Percentiles rank a stretch among this genome's conserved stretches.
phyloP scores from a whole-genome alignment of 139 green algal species.

The Closterium sp. region DNA sequence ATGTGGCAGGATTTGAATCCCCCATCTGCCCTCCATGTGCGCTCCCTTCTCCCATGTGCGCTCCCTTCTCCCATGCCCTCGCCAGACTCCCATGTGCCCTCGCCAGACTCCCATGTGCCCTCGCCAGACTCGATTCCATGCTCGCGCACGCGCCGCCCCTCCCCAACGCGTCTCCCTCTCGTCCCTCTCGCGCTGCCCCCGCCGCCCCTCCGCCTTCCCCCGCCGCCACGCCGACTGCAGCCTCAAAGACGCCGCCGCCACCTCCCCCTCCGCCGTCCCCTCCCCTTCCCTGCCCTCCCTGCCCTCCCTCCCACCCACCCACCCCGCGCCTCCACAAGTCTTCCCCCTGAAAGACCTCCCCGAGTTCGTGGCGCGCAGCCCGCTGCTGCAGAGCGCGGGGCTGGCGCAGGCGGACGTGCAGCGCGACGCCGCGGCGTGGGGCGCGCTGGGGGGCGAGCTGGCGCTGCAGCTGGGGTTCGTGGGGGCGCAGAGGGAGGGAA shows the following conservation, averaged over 20 bases:
- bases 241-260: not conserved
- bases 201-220: not conserved
- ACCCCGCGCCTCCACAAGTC: not conserved
- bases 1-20: no score
- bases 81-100: not conserved
- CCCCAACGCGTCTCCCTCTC: not conserved
- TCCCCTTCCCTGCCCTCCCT: not conserved
- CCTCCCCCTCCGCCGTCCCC: not conserved
- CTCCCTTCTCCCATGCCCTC: no score
- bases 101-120: not conserved
- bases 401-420: not conserved
- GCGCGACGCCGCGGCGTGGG: not conserved
- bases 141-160: no score
- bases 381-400: not conserved
- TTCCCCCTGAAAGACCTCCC: not conserved
- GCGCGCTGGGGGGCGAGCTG: not conserved
- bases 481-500: not conserved
- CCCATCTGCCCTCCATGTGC: no score
- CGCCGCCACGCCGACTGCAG: not conserved
- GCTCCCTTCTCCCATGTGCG: no score
- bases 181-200: not conserved
- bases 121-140: not conserved
- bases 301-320: not conserved
- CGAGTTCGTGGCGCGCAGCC: not conserved
- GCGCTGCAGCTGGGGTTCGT: conserved; percentile 18